phyloP scores from a whole-genome alignment of 139 green algal species.

The Picochlorum sp. region DNA sequence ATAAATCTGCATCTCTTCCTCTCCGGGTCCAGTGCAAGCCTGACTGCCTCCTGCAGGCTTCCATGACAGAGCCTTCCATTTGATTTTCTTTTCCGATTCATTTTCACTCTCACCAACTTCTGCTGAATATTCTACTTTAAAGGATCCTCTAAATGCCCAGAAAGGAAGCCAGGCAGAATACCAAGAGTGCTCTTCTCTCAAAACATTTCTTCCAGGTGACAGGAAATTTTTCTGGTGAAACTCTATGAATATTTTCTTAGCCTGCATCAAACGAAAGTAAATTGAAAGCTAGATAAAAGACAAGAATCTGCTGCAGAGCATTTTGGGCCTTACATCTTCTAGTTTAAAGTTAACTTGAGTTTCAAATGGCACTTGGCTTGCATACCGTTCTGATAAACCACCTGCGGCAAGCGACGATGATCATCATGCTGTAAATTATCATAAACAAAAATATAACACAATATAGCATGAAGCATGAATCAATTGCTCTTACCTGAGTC shows the following conservation, averaged over 20 bases:
- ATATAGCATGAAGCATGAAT: no score
- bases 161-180: background rate
- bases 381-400: no score
- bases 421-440: no score
- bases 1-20: background rate
- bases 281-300: background rate
- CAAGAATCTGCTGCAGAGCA: no score
- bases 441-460: no score
- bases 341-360: no score
- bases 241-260: background rate
- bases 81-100: background rate
- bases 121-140: background rate
- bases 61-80: background rate
- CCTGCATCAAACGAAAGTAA: background rate
- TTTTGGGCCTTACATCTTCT: no score
- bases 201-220: background rate
- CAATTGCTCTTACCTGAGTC: no score
- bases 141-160: background rate
- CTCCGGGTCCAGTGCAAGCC: background rate
- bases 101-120: background rate
- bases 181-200: background rate
- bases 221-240: background rate
- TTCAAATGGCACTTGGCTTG: no score
- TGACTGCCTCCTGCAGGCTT: background rate
- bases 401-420: no score